Evolutionary conservation across 176 grass and related monocot species (phyloP), one percentile per base, ranked within the genome.

Genomic region (Avena insularis): DNA sequence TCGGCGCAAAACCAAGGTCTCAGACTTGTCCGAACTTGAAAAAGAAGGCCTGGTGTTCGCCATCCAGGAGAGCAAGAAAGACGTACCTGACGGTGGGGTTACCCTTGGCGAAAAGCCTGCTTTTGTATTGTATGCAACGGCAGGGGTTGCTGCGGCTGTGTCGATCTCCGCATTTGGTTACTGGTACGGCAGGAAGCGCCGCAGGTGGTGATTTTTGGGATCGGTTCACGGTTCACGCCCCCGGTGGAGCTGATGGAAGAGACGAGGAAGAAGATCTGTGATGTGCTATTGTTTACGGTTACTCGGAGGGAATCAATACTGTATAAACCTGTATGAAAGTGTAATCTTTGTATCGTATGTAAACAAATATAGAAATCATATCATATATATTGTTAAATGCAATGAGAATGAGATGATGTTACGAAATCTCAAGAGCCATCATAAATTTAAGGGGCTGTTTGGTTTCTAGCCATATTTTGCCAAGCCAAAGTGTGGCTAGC

Each of bases 131-230:
- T 79, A 94, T 85, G 95, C 90, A 19, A 81, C 88, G 40, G 90
- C 92, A 46, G 95, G 86, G 78, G 86, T 91, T n/a, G 74, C 55
- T 29, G 95, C 47, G 5, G 94, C 97, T 50, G 82, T 82, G 49
- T 88, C 90, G 0, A 90, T 96, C 35, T 87, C 90, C 14, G 89
- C 76, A 17, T 87, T 96, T 75, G 94, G 90, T 54, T 98, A 94
- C 75, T 98, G 97, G 97, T 94, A 94, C 8, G 92, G 92, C 36
- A 70, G 87, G 89, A 91, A 85, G 67, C 89, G 89, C 72, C 87
- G 77, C 31, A 82, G 89, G 47, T 96, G 90, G 85, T 98, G 77
- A 93, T 48, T 43, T 5, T 48, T 36, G 20, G 20, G 29, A 17
- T 15, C 6, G 6, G 15, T 25, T 45, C 15, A 0, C 2, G 11